These are phyloP conservation scores for Pseudozyma flocculosa DNA, from an alignment of 1,284 basidiomycete genomes.

Conservation along the genomic window DNA sequence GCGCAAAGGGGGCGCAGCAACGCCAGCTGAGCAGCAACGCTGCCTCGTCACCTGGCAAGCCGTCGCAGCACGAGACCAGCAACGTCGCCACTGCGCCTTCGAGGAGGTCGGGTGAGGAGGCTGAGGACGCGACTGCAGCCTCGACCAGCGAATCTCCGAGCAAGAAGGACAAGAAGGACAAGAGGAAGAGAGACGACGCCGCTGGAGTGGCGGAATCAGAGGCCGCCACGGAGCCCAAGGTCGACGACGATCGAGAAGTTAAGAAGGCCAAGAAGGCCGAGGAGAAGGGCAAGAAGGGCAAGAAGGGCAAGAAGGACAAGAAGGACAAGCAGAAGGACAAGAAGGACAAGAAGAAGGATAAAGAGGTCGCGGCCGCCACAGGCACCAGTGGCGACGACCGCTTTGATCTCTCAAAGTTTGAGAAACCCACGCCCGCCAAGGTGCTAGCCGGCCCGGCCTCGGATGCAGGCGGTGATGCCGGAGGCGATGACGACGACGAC, in stretches of 20 bases:
- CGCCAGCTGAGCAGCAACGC: no score
- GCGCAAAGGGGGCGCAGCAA: constrained; percentile 13
- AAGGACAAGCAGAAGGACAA: constrained; percentile 21
- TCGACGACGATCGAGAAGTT: not conserved
- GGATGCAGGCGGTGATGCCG: not conserved
- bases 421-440: not conserved
- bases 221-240: not conserved
- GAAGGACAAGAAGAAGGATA: constrained; percentile 22
- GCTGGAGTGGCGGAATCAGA: no score
- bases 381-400: no score
- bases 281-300: constrained; percentile 4
- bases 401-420: constrained; percentile 1
- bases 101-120: no score
- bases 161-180: constrained; percentile 13
- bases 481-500: not conserved
- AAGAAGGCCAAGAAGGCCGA: constrained; percentile 1
- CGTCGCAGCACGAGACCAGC: no score
- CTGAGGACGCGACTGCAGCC: no score
- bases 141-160: constrained; percentile 1
- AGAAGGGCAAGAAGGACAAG: constrained; percentile 9
- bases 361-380: constrained; percentile 13
- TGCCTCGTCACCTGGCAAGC: no score
- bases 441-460: no score
- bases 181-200: constrained; percentile 21
- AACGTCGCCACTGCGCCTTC: no score